Conservation (phyloP, 495 filamentous ascomycete genomes). For the Chaetomium fimeti region DNA sequence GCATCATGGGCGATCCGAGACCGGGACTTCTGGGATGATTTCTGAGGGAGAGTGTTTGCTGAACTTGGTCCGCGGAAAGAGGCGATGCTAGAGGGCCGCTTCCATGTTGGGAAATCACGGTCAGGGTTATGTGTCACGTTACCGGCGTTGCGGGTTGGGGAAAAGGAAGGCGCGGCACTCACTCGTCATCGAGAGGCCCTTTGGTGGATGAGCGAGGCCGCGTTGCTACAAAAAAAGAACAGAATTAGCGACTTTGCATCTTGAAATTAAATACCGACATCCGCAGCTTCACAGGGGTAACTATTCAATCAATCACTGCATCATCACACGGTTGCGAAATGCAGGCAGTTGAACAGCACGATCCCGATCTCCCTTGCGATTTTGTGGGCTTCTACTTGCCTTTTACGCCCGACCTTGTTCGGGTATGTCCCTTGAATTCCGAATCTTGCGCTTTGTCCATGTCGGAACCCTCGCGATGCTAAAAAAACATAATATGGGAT, state of each 20-base stretch:
- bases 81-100: conserved; percentile 35
- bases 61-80: conserved; percentile 23
- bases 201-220: conserved; percentile 54
- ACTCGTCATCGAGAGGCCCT: conserved; percentile 54
- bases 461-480: not conserved
- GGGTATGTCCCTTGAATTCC: conserved; percentile 36
- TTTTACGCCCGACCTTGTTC: conserved; percentile 44
- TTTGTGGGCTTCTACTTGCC: conserved; percentile 29
- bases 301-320: not conserved
- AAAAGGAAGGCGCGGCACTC: conserved; percentile 44
- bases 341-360: not conserved
- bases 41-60: conserved; percentile 7
- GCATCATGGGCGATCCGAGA: conserved; percentile 27
- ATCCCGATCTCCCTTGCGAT: not conserved
- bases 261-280: not conserved
- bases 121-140: not conserved
- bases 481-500: not conserved
- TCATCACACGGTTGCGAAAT: not conserved
- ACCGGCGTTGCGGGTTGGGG: not conserved
- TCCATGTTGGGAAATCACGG: not conserved
- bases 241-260: not conserved
- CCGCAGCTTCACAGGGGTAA: not conserved
- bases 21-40: conserved; percentile 21
- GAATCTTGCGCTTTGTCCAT: conserved; percentile 40
- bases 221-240: conserved; percentile 35